Evolutionary conservation across 371 early-diverging fungal genomes (phyloP), one percentile per base, ranked within the genome.

Genomic region (Mortierella sp.): DNA sequence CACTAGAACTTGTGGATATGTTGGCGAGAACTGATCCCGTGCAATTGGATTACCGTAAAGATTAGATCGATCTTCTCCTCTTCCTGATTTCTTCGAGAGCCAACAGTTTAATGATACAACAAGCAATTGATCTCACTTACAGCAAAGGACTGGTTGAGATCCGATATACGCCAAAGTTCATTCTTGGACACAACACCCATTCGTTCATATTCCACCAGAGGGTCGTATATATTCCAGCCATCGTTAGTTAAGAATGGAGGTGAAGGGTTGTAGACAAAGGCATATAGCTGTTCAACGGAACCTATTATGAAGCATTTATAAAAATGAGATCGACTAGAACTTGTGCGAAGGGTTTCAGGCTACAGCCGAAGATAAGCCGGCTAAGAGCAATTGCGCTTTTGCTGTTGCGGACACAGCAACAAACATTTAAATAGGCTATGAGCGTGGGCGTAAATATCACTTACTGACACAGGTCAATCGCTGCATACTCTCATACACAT

Each of bases 1-100:
- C 0, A 90, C 96, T 40, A 99, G 83, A 1, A 89, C 73, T 2
- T 89, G 78, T 18, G 99, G 98, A 78, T 98, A 98, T 5, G 99
- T 97, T 5, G 94, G 89, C 66, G 94, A 96, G 76, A 97, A 91
- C 92, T 91, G 70, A 62, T n/a, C 28, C 55, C 22, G 22, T 26
- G 9, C 24, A 55, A 49, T 20, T 20, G 16, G n/a, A 9, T 43
- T 10, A 43, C n/a, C 49, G 3, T 49, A 20, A 18, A 20, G 3
- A 47, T 47, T 47, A 47, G 47, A 18, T 47, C 47, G 18, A 47
- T 47, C 47, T 5, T 16, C 47, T 47, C 6, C 49, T 40, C 4
- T 4, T 30, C 30, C 30, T 30, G n/a, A 49, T 16, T 49, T 14
- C 43, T n/a, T 11, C 61, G n/a, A 60, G 49, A 49, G 6, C 28